Conservation (phyloP, 805 yeast genomes). For the Ogataea ramenticola region DNA sequence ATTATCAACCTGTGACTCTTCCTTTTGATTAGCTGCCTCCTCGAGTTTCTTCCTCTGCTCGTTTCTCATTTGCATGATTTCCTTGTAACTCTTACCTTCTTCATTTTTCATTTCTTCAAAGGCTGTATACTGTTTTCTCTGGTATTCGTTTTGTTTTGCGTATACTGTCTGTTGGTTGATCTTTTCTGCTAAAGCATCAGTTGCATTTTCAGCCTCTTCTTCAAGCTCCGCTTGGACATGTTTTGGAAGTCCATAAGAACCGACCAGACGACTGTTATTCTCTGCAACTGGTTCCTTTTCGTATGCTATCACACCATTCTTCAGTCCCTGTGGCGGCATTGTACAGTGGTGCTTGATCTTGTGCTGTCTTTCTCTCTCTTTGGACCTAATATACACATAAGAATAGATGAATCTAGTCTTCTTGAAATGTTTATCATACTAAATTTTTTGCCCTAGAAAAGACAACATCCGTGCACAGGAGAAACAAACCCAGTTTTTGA, state of each 20-base stretch:
- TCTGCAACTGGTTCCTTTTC: neutral
- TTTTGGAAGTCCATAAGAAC: conserved; percentile 4
- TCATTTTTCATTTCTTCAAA: conserved; percentile 7
- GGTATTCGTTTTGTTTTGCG: conserved; percentile 41
- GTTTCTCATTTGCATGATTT: conserved; percentile 34
- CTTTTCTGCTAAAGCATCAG: conserved; percentile 17
- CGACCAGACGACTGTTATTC: neutral
- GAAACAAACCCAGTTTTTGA: too few relatives aligned
- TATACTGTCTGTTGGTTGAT: conserved; percentile 20
- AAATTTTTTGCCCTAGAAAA: too few relatives aligned
- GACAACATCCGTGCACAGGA: too few relatives aligned
- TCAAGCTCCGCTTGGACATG: conserved; percentile 7
- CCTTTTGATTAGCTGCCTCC: conserved; percentile 14
- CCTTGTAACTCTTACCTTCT: conserved; percentile 26
- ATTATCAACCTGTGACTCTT: conserved; percentile 4
- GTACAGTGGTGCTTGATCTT: neutral
- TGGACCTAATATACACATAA: too few relatives aligned
- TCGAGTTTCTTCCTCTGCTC: conserved; percentile 29
- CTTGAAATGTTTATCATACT: too few relatives aligned
- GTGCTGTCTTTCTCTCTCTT: too few relatives aligned
- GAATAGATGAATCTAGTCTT: too few relatives aligned
- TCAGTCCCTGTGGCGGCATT: neutral
- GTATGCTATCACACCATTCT: neutral
- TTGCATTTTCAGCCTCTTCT: conserved; percentile 14
- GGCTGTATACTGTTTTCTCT: conserved; percentile 26